Evolutionary conservation across 108 stramenopile species (phyloP).

Genomic region (Skeletonema potamos): DNA sequence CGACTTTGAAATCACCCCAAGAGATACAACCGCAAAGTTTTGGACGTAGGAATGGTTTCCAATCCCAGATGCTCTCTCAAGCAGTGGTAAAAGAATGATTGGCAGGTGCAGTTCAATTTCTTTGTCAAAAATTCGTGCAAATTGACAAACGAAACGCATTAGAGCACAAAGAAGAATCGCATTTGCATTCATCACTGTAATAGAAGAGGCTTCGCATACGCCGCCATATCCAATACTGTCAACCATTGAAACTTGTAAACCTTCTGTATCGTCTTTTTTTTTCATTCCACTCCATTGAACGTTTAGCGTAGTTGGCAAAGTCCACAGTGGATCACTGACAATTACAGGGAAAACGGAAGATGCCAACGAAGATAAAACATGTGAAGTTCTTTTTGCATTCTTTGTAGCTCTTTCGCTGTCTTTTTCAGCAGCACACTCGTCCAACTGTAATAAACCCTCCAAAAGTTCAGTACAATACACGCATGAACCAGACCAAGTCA

Average conservation of each 20-base stretch:
- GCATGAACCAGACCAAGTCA: conserved; percentile 24
- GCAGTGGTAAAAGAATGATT: conserved; percentile 41
- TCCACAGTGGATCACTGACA: conserved; percentile 43
- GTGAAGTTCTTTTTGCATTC: neutral
- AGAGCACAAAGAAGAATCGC: conserved; percentile 38
- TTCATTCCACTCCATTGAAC: neutral
- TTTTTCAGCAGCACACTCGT: neutral
- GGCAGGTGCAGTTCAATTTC: conserved; percentile 25
- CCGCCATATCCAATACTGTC: neutral
- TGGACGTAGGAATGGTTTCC: conserved; percentile 48
- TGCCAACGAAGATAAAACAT: conserved; percentile 36
- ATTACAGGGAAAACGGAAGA: conserved; percentile 38
- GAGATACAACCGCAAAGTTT: conserved; percentile 11
- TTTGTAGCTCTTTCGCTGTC: neutral
- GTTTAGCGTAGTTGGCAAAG: conserved; percentile 25
- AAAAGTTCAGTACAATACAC: conserved; percentile 26
- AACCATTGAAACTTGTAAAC: neutral
- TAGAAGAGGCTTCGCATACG: conserved; percentile 11
- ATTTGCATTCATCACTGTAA: conserved; percentile 38
- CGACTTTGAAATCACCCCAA: conserved; percentile 21
- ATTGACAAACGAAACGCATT: conserved; percentile 34
- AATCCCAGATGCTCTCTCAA: conserved; percentile 40
- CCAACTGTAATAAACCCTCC: conserved; percentile 3
- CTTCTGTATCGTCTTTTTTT: neutral
- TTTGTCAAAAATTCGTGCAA: conserved; percentile 18